A percentile compares a stretch with the other conserved stretches of the same genome.
Conservation (phyloP, 192 early-diverging fungal species). For the Spizellomyces sp. region DNA sequence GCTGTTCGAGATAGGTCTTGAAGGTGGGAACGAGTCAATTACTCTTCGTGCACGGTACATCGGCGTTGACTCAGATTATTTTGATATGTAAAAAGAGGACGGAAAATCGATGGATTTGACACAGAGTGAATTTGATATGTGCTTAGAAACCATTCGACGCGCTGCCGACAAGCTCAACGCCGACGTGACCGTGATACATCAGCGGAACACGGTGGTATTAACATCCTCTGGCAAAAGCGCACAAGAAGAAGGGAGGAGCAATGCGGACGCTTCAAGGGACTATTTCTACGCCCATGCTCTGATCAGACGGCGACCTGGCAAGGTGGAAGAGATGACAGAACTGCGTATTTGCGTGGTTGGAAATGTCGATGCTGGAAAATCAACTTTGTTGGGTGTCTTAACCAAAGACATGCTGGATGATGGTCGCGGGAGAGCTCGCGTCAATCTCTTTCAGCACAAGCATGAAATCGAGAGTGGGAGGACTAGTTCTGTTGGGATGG, state of each 20-base stretch:
- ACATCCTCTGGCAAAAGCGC: background rate
- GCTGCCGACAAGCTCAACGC: conserved; percentile 33
- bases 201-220: conserved; percentile 13
- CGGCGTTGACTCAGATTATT: background rate
- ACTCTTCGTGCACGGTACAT: conserved; percentile 8
- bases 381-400: conserved; percentile 85
- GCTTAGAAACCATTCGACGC: conserved; percentile 33
- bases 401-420: conserved; percentile 91
- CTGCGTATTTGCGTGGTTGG: conserved; percentile 87
- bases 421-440: conserved; percentile 86
- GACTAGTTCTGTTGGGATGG: conserved; percentile 87
- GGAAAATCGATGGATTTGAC: conserved; percentile 71
- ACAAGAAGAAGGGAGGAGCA: background rate
- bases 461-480: conserved; percentile 92
- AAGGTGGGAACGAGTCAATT: conserved; percentile 49
- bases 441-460: conserved; percentile 87
- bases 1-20: conserved; percentile 74
- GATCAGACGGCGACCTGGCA: conserved; percentile 68
- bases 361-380: conserved; percentile 86
- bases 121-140: conserved; percentile 33
- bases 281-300: conserved; percentile 51
- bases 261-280: background rate
- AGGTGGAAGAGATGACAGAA: conserved; percentile 84
- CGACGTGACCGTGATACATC: conserved; percentile 44
- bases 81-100: conserved; percentile 53